Evolutionary conservation across 1,284 basidiomycete genomes (phyloP), one percentile per base, ranked within the genome.

Genomic region (Agaricales sp.): DNA sequence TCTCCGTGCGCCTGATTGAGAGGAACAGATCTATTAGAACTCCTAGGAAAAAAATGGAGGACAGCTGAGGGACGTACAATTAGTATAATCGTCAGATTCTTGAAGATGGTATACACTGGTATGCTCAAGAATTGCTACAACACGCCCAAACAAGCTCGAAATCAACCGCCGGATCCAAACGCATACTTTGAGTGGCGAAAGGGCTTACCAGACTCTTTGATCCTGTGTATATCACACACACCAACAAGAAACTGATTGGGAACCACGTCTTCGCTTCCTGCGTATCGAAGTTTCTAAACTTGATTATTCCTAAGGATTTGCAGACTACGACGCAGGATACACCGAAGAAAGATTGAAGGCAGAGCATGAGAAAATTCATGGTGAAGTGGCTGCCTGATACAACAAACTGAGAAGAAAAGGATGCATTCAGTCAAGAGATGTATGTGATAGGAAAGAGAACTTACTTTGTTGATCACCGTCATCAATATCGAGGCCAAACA

Each of bases 1-100:
- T 99, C 96, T 37, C 96, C 96, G 63, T 99, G 98, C 3, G 96
- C 93, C 90, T 82, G 50, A 43, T 45, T 50, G 24, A 43, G 37
- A 48, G 20, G 39, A 45, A 44, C 18, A n/a, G n/a, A n/a, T n/a
- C n/a, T n/a, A n/a, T 3, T 38, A 20, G 45, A 48, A 22, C 37
- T 1, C 22, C 20, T 18, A 41, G 18, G 50, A 44, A 46, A 47
- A 51, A 47, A 46, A 21, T 13, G 26, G 35, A 20, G 25, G 11
- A 20, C 6, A 20, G 23, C 22, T n/a, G n/a, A 45, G 22, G 26
- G 43, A 68, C 85, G 55, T 55, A 91, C 92, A 61, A 99, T 99
- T 30, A 99, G 77, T 57, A 99, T 98, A 61, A 99, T 99, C 22
- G 96, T 97, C 58, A 99, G 65, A 65, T 99, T 99, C 70, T 99